phyloP scores from a whole-genome alignment of 441 rosid genomes.

The Eutrema salsugineum region DNA sequence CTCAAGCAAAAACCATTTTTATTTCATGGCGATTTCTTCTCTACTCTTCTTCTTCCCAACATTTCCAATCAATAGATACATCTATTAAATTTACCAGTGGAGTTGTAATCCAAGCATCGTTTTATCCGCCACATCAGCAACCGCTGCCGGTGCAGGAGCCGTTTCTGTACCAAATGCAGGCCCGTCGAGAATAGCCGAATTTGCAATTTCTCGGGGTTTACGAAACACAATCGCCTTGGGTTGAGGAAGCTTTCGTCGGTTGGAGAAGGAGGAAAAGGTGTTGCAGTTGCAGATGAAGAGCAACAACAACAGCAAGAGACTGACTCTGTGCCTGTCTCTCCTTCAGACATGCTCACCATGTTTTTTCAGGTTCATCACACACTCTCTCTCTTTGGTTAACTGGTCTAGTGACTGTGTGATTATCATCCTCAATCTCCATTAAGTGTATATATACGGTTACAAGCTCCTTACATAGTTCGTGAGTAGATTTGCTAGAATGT shows the following conservation, averaged over 20 bases:
- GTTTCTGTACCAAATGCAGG: too few relatives aligned
- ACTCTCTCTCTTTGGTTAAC: not conserved
- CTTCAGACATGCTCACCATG: slow-evolving; percentile 92
- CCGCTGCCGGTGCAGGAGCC: too few relatives aligned
- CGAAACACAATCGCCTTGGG: slow-evolving; percentile 13
- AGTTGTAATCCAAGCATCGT: too few relatives aligned
- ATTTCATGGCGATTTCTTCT: too few relatives aligned
- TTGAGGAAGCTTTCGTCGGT: slow-evolving; percentile 37
- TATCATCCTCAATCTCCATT: not conserved
- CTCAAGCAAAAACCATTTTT: too few relatives aligned
- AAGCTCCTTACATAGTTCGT: not conserved
- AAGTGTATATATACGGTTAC: not conserved
- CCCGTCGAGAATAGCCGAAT: not conserved
- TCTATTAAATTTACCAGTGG: too few relatives aligned
- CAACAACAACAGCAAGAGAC: slow-evolving; percentile 46
- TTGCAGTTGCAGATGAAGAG: slow-evolving; percentile 37
- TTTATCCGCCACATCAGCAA: too few relatives aligned
- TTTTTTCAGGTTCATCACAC: slow-evolving; percentile 54
- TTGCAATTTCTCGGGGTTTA: slow-evolving; percentile 25
- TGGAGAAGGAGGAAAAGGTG: slow-evolving; percentile 41
- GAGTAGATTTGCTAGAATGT: not conserved
- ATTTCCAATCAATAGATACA: too few relatives aligned
- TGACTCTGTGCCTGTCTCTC: slow-evolving; percentile 81
- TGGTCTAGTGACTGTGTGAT: not conserved
- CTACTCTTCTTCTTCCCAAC: too few relatives aligned